Base-by-base conservation (phyloP, 225 moss, liverwort and hornwort genomes). In the Physcomitrium patens region DNA sequence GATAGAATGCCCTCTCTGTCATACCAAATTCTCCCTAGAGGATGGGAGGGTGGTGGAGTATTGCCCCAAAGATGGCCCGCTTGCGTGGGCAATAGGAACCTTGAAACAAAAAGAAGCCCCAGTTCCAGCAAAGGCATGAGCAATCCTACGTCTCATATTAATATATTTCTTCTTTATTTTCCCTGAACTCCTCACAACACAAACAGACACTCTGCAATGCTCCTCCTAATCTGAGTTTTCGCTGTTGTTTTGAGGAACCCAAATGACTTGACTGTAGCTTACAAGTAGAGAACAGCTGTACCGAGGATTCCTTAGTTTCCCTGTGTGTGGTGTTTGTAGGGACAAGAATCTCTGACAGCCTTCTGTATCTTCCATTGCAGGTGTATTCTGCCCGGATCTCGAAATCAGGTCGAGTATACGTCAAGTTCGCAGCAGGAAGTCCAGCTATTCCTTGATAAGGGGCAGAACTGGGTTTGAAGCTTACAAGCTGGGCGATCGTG, bases 1-100 rank as follows among this genome's bases (percentile, higher is more conserved):
- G n/a, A 90, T 96, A 67, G 88, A 80, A 49, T 96, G 96, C 61
- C 93, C 96, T 42, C 81, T 96, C 10, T 96, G 96, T 79, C 96
- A 96, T 74, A 84, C 92, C 4, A 89, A 90, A 82, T 89, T 96
- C 57, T 82, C 83, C 24, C 65, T 96, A 24, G 80, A 74, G 47
- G 77, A 89, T 71, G 93, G 96, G 17, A 86, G 87, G 75, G 86
- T 93, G 45, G 46, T 65, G 9, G 85, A 90, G 5, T 88, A 73
- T 80, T 93, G 92, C 68, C 96, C 96, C 43, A 96, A 84, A 76
- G 90, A 96, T 83, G 92, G 92, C 53, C 84, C 89, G 6, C 10
- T 96, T 60, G 89, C 90, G 64, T 96, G 96, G 96, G 68, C 92
- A 8, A 73, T 96, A 27, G 96, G 96, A 46, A 72, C 82, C 14